Base-by-base conservation (phyloP, 768 basidiomycete genomes). In the Neoboletus subvelutipes region DNA sequence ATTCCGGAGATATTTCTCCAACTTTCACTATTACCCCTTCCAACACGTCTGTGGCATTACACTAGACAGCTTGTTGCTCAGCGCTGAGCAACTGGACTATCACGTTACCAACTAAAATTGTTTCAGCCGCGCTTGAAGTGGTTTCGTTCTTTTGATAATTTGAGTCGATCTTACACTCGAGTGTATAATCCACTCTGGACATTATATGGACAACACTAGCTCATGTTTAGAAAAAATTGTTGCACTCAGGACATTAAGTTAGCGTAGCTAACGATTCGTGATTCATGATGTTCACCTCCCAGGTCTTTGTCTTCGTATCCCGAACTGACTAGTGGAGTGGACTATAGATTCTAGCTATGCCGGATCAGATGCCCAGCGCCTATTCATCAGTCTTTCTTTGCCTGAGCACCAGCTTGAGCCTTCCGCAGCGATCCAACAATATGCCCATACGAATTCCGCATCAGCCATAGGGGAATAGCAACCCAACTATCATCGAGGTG, bases 371-470 rank as follows among this genome's bases (percentile, higher is more conserved):
- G 26, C 6, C n/a, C n/a, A n/a, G n/a, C n/a, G n/a, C n/a, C 26
- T 12, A 17, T 43, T 8, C 2, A 1, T 59, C 59, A 80, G 20
- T 70, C 62, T 54, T 64, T 72, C 66, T 82, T 83, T 2, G 66
- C 48, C 54, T 73, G 77, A 5, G 63, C 22, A 24, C 43, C 40
- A 17, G 69, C 62, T 55, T 78, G 77, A 15, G 58, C 62, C 31
- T 57, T 55, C 24, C 87, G 83, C 58, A 92, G 75, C 10, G 86
- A 76, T 40, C 75, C 71, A 17, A 87, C 80, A 54, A 94, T 90
- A 57, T 86, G 80, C 4, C 74, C 74, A 59, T 91, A 94, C 0
- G 92, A 91, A 65, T 92, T 86, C 61, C 76, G 75, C 87, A 94
- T 87, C 56, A 94, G 77, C 76, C 80, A 82, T 22, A 92, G 52